Evolutionary conservation across 345 rosid species (phyloP).

Genomic region (Brassica cretica): DNA sequence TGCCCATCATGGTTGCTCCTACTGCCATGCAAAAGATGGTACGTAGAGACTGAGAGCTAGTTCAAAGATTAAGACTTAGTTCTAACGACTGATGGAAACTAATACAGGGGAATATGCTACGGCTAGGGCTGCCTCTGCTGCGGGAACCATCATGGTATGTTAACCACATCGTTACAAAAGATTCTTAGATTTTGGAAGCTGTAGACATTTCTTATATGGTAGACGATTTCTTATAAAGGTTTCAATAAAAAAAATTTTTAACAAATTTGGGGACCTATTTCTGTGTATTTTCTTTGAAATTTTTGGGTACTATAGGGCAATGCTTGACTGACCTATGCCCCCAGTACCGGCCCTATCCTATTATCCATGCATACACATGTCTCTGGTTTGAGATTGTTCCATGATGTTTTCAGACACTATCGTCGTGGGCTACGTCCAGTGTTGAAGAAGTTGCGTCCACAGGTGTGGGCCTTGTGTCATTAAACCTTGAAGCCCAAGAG

Average conservation of each 20-base stretch:
- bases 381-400: neutral
- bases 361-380: neutral
- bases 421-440: conserved; percentile 94
- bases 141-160: conserved; percentile 81
- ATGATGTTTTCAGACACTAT: conserved; percentile 60
- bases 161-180: neutral
- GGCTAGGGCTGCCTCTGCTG: conserved; percentile 86
- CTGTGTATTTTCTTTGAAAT: no score
- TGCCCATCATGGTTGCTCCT: conserved; percentile 96
- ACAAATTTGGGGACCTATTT: no score
- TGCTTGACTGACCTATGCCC: no score
- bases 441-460: conserved; percentile 94
- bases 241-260: no score
- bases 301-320: no score
- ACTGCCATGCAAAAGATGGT: conserved; percentile 92
- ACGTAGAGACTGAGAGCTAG: neutral
- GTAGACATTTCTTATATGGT: no score
- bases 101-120: conserved; percentile 90
- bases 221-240: no score
- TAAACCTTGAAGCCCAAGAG: no score
- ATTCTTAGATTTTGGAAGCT: neutral
- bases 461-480: conserved; percentile 6
- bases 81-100: neutral
- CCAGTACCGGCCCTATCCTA: neutral
- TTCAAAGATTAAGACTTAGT: neutral